Conservation (phyloP, 805 yeast species). For the Candida bentonensis region DNA sequence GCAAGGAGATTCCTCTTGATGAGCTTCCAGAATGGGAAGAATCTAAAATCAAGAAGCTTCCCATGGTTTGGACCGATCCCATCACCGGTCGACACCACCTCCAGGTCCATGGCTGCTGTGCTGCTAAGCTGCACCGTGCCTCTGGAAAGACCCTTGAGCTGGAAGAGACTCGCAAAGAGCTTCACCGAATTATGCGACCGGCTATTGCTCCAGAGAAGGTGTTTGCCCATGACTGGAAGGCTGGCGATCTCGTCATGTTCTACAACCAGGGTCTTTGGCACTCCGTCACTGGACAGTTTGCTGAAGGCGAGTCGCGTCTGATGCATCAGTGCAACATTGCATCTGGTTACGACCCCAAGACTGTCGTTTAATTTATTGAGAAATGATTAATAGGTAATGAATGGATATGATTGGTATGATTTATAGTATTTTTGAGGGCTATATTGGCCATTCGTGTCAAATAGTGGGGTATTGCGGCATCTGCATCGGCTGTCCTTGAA, state of each 20-base stretch:
- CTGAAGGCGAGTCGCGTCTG: conserved; percentile 59
- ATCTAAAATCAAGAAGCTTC: conserved; percentile 59
- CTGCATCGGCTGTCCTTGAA: too few relatives aligned
- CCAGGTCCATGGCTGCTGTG: conserved; percentile 83
- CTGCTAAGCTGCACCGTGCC: conserved; percentile 42
- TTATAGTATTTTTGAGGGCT: too few relatives aligned
- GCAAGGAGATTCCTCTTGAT: conserved; percentile 51
- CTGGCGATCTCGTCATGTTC: conserved; percentile 78
- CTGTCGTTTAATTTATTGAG: neutral
- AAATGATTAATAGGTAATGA: too few relatives aligned
- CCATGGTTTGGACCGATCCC: conserved; percentile 88
- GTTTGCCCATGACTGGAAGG: conserved; percentile 70
- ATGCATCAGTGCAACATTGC: conserved; percentile 95
- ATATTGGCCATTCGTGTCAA: too few relatives aligned
- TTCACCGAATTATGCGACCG: conserved; percentile 70
- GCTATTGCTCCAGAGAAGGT: conserved; percentile 62
- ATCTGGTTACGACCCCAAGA: conserved; percentile 51
- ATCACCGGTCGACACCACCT: conserved; percentile 69
- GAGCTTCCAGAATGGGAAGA: conserved; percentile 77
- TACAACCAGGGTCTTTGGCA: conserved; percentile 87
- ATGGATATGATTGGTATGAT: too few relatives aligned
- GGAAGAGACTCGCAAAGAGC: conserved; percentile 59
- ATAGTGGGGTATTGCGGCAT: too few relatives aligned
- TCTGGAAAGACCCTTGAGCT: conserved; percentile 50
- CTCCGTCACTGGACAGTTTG: conserved; percentile 81